Conservation (phyloP, 2,329 filamentous ascomycete species). For the Exophiala xenobiotica region DNA sequence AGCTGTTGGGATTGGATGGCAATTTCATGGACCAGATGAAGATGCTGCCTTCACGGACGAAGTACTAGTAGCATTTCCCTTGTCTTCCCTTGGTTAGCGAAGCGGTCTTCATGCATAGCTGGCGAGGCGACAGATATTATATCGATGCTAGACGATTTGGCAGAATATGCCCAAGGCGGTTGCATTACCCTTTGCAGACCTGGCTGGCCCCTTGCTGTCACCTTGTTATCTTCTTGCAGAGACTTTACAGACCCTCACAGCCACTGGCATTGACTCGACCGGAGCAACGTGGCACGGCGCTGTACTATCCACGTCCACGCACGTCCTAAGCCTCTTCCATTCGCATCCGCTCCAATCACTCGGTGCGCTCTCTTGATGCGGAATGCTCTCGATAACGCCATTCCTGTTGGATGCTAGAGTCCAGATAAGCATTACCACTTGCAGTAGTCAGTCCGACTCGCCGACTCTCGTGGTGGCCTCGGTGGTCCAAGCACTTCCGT, state of each 20-base stretch:
- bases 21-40: constrained; percentile 32
- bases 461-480: no score
- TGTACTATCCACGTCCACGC: no score
- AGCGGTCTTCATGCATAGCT: neutral
- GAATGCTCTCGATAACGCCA: neutral
- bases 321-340: no score
- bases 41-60: constrained; percentile 27
- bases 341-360: no score
- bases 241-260: no score
- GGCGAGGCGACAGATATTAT: neutral
- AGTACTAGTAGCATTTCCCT: constrained; percentile 20
- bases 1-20: constrained; percentile 28
- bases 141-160: neutral
- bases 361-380: neutral
- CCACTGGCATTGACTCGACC: no score
- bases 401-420: neutral
- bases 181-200: neutral
- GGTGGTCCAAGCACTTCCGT: no score
- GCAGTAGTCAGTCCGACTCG: no score
- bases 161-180: neutral
- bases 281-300: no score
- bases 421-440: neutral
- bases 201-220: no score
- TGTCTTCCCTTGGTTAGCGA: neutral
- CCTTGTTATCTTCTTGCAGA: neutral